Percentiles rank a stretch among this genome's conserved stretches.
phyloP scores from a whole-genome alignment of 306 rosid species.

The Rosa persica region DNA sequence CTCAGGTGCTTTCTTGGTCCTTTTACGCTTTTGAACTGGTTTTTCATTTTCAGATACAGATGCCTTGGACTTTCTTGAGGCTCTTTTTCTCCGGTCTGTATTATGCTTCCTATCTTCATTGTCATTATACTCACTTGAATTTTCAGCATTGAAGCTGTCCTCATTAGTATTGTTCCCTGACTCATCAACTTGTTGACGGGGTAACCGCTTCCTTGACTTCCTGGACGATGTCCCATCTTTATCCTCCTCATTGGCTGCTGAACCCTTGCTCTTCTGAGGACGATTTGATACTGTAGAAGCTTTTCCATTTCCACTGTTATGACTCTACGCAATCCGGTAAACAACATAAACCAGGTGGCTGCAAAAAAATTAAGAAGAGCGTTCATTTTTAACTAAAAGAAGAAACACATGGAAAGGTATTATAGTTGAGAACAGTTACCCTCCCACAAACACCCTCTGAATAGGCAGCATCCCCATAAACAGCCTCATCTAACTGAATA shows the following conservation, averaged over 20 bases:
- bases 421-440: slow-evolving; percentile 33
- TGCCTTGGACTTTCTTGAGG: slow-evolving; percentile 45
- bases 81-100: slow-evolving; percentile 43
- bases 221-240: slow-evolving; percentile 42
- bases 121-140: slow-evolving; percentile 30
- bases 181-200: slow-evolving; percentile 39
- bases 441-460: slow-evolving; percentile 36
- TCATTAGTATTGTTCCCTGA: slow-evolving; percentile 34
- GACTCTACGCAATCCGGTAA: slow-evolving; percentile 38
- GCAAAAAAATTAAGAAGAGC: background rate
- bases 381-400: background rate
- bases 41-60: slow-evolving; percentile 55
- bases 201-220: slow-evolving; percentile 42
- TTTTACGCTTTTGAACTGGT: slow-evolving; percentile 44
- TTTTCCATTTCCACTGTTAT: slow-evolving; percentile 26
- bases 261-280: slow-evolving; percentile 34
- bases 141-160: slow-evolving; percentile 37
- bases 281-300: slow-evolving; percentile 28
- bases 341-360: slow-evolving; percentile 23
- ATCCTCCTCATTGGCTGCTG: slow-evolving; percentile 27
- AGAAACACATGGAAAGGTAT: background rate
- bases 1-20: slow-evolving; percentile 40
- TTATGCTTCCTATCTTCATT: slow-evolving; percentile 37
- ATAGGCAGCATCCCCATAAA: slow-evolving; percentile 42
- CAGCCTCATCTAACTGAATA: slow-evolving; percentile 28